Evolutionary conservation across 2,329 filamentous ascomycete species (phyloP), one percentile per base, ranked within the genome.

Genomic region (Pezicula neosporulosa): DNA sequence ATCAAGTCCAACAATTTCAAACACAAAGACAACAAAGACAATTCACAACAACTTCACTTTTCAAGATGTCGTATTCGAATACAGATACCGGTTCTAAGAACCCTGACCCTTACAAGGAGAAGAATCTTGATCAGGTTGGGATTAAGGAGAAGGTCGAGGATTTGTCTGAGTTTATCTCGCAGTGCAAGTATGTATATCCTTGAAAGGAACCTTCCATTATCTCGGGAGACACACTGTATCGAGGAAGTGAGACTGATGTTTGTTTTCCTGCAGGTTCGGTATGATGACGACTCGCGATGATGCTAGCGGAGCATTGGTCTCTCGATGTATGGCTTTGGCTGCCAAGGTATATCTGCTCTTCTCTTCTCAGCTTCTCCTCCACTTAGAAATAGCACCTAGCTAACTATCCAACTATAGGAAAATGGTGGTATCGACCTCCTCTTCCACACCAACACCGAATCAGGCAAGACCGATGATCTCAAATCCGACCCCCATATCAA

Each of bases 361-460:
- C 2, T 19, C 9, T n/a, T 41, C 16, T n/a, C 19, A 10, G 24
- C 18, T 16, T 10, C 35, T 21, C n/a, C n/a, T n/a, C n/a, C n/a
- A n/a, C n/a, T n/a, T n/a, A n/a, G n/a, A n/a, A n/a, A n/a, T n/a
- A n/a, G n/a, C n/a, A n/a, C n/a, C n/a, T n/a, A n/a, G n/a, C n/a
- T n/a, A n/a, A n/a, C n/a, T n/a, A n/a, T n/a, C n/a, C n/a, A n/a
- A n/a, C n/a, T n/a, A n/a, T n/a, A n/a, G 88, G 90, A 95, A 71
- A 77, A 78, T 55, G 86, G 85, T 57, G 87, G 88, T 63, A 78
- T 91, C 51, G 90, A 95, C 67, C 81, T 94, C 51, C 80, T 96
- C 69, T 96, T 96, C 80, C 87, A 94, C 76, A 91, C 90, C 65
- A 96, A 96, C 76, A 91, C 89, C 56, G 88, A 93, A 68, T 91